phyloP scores from a whole-genome alignment of 2,329 filamentous ascomycete genomes.

The Stagonosporopsis rhizophila region DNA sequence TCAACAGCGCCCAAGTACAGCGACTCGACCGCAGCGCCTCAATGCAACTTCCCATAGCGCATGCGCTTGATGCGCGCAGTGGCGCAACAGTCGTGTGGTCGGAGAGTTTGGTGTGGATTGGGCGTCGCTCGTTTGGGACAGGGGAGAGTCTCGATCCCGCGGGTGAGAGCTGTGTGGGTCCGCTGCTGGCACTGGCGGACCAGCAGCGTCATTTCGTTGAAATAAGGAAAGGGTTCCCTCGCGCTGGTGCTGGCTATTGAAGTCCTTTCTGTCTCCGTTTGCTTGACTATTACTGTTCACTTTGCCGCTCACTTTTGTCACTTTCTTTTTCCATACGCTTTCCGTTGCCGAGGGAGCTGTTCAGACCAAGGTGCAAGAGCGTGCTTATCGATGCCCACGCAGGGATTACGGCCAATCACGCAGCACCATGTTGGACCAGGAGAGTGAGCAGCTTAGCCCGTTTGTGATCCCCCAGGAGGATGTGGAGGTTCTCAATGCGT shows the following conservation, averaged over 20 bases:
- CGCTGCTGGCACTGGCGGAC: background rate
- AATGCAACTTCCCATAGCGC: conserved; percentile 8
- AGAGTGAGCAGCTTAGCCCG: conserved; percentile 40
- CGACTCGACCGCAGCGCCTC: conserved; percentile 1
- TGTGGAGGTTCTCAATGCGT: conserved; percentile 48
- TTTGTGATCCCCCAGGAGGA: conserved; percentile 54
- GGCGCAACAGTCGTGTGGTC: conserved; percentile 15
- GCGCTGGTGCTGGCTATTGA: conserved; percentile 1
- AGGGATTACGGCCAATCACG: conserved; percentile 16
- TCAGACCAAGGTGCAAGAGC: background rate
- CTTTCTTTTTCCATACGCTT: no score
- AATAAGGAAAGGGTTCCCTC: conserved; percentile 20
- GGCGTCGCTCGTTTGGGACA: conserved; percentile 12
- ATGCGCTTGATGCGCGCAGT: conserved; percentile 14
- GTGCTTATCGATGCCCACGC: conserved; percentile 18
- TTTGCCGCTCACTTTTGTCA: no score
- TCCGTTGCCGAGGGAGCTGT: no score
- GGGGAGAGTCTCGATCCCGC: conserved; percentile 19
- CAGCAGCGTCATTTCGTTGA: conserved; percentile 20
- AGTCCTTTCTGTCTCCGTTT: background rate
- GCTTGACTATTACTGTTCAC: background rate
- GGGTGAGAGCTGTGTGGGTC: conserved; percentile 7
- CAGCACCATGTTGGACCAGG: conserved; percentile 19
- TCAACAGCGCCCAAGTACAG: background rate
- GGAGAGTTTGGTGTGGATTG: conserved; percentile 14